Conservation (phyloP, 345 rosid genomes). For the Zanthoxylum bungeanum region DNA sequence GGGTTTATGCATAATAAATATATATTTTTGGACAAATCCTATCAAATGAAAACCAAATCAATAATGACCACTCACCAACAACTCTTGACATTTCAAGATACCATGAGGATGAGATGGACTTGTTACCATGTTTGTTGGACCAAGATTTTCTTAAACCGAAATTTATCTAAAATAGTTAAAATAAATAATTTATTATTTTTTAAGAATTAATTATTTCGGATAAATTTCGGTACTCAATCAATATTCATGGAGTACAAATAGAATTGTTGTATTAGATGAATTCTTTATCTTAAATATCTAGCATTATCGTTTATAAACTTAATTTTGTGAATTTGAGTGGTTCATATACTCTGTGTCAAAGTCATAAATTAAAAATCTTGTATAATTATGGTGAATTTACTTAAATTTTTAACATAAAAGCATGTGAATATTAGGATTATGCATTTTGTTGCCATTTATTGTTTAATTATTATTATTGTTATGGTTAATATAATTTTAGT, state of each 20-base stretch:
- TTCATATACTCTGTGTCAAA: too few relatives aligned
- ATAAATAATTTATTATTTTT: too few relatives aligned
- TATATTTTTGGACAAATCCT: too few relatives aligned
- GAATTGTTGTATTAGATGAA: too few relatives aligned
- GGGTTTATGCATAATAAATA: constrained; percentile 11
- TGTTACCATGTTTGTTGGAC: not conserved
- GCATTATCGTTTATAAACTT: not conserved
- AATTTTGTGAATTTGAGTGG: not conserved
- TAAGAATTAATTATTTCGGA: too few relatives aligned
- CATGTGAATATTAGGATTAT: not conserved
- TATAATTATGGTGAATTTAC: too few relatives aligned
- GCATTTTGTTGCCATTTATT: not conserved
- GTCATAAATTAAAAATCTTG: too few relatives aligned
- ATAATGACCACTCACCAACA: constrained; percentile 10
- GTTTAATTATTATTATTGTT: too few relatives aligned
- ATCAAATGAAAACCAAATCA: not conserved
- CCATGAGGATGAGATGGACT: constrained; percentile 6
- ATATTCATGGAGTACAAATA: too few relatives aligned
- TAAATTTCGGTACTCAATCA: too few relatives aligned
- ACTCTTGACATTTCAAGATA: not conserved
- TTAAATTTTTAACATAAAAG: not conserved
- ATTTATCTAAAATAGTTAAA: too few relatives aligned
- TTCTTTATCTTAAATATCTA: not conserved
- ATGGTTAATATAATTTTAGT: not conserved
- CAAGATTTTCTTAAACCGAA: not conserved